Percentiles rank a stretch among this genome's conserved stretches.
phyloP scores from a whole-genome alignment of 345 rosid species.

The Ricinus communis region DNA sequence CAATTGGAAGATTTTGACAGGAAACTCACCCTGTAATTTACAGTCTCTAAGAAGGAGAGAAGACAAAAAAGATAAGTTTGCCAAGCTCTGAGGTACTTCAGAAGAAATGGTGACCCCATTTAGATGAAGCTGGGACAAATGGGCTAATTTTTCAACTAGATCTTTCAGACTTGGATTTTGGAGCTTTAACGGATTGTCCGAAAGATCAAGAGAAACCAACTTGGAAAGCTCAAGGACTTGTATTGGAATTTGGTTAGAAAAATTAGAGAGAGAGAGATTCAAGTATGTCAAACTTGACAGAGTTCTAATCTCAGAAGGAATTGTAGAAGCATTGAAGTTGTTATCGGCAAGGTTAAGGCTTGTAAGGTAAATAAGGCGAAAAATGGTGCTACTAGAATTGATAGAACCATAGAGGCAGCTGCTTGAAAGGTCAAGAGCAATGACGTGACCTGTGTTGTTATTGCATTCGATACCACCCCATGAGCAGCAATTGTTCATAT shows the following conservation, averaged over 20 bases:
- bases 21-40: conserved; percentile 2
- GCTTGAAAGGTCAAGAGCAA: background rate
- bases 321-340: background rate
- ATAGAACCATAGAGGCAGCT: background rate
- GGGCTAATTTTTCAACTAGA: background rate
- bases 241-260: conserved; percentile 1
- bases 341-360: too few relatives aligned
- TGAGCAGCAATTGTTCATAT: too few relatives aligned
- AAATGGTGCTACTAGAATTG: too few relatives aligned
- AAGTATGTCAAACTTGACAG: background rate
- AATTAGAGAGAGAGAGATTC: background rate
- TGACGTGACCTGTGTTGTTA: background rate
- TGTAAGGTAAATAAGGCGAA: too few relatives aligned
- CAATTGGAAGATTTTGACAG: background rate
- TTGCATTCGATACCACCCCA: background rate
- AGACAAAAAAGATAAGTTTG: conserved; percentile 6
- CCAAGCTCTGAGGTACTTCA: background rate
- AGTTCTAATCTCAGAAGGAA: background rate
- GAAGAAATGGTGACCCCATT: background rate
- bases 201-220: background rate
- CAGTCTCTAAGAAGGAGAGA: background rate
- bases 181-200: background rate
- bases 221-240: background rate
- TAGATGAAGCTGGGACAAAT: background rate
- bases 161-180: background rate